Evolutionary conservation across 2,329 filamentous ascomycete genomes (phyloP).

Genomic region (Aspergillus brasiliensis): DNA sequence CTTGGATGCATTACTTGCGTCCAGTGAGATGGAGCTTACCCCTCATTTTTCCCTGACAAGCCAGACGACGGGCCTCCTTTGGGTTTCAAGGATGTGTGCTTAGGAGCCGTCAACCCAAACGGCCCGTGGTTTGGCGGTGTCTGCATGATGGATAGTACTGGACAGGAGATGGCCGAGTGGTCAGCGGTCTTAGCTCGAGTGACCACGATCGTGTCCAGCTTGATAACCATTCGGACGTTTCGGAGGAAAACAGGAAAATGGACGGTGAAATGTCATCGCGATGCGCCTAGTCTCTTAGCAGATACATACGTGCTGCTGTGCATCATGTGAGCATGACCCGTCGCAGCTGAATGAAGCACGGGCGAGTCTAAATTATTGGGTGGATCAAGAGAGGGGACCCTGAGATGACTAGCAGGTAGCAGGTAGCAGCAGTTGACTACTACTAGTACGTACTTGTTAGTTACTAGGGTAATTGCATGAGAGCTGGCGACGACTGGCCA

Average conservation of each 20-base stretch:
- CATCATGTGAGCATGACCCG: slow-evolving; percentile 25
- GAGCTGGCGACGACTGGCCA: background rate
- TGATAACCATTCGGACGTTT: slow-evolving; percentile 37
- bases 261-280: slow-evolving; percentile 15
- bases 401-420: slow-evolving; percentile 6
- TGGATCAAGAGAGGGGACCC: slow-evolving; percentile 5
- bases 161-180: background rate
- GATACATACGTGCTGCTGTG: slow-evolving; percentile 14
- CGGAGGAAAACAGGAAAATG: slow-evolving; percentile 25
- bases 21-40: slow-evolving; percentile 1
- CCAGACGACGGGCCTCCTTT: background rate
- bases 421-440: background rate
- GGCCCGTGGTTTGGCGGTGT: slow-evolving; percentile 22
- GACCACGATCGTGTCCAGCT: slow-evolving; percentile 30
- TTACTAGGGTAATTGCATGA: background rate
- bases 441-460: background rate
- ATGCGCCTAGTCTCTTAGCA: slow-evolving; percentile 11
- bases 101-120: background rate
- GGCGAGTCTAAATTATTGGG: slow-evolving; percentile 3
- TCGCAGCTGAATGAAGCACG: slow-evolving; percentile 4
- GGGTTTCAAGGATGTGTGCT: background rate
- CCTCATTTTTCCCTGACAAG: background rate
- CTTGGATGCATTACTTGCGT: slow-evolving; percentile 2
- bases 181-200: slow-evolving; percentile 9
- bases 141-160: slow-evolving; percentile 5